phyloP scores from a whole-genome alignment of 257 asterid species.

The Parsonsia alboflavescens region DNA sequence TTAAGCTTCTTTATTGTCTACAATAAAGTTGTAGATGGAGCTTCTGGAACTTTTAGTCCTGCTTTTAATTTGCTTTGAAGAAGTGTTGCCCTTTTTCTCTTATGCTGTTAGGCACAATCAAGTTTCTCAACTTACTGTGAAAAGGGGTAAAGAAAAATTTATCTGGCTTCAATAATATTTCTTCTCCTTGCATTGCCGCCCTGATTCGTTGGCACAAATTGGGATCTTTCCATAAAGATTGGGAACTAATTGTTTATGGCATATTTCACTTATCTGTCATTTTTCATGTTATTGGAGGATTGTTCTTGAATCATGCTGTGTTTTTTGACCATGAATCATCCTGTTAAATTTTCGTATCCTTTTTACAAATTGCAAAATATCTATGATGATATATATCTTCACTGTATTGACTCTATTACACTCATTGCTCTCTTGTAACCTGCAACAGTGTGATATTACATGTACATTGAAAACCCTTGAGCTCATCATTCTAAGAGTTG shows the following conservation, averaged over 20 bases:
- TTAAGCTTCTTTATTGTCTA: conserved; percentile 17
- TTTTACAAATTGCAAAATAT: background rate
- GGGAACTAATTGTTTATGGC: background rate
- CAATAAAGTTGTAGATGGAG: background rate
- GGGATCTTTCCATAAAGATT: background rate
- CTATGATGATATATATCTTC: background rate
- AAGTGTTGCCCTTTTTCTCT: background rate
- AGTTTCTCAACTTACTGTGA: background rate
- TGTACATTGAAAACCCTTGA: background rate
- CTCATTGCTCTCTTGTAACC: background rate
- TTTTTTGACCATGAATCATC: background rate
- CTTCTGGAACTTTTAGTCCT: background rate
- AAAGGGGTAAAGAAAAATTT: background rate
- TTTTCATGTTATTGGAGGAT: background rate
- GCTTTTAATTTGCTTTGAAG: background rate
- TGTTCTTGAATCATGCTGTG: background rate
- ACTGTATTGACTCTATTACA: background rate
- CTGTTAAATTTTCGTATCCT: background rate
- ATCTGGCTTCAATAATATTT: background rate
- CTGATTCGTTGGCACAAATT: background rate
- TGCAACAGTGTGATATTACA: background rate
- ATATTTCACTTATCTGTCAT: background rate
- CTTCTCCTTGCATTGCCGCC: background rate
- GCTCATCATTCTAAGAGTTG: conserved; percentile 8
- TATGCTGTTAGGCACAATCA: background rate